Base-by-base conservation (phyloP, 106 monocot genomes). In the Posidonia australis region DNA sequence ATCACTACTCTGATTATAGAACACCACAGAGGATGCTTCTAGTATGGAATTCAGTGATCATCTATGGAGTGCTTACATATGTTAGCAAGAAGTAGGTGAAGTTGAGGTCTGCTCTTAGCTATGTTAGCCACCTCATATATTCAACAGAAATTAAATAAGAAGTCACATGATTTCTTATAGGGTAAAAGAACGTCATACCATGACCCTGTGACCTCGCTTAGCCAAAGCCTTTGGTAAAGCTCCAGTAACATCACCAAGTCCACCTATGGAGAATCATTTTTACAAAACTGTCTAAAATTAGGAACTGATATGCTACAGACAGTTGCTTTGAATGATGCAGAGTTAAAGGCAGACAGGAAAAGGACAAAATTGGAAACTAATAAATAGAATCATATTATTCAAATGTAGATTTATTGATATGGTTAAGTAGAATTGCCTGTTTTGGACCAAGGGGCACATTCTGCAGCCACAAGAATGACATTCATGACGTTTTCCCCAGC, bases 381-480 rank as follows among this genome's bases (percentile, higher is more conserved):
- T 7, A 36, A 36, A 36, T 36, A 36, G 36, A 36, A 36, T 36
- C n/a, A n/a, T n/a, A n/a, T n/a, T n/a, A n/a, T n/a, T n/a, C n/a
- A n/a, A n/a, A n/a, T n/a, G 36, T 36, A 7, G 36, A 7, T 36
- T 2, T 36, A n/a, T 54, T 54, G 21, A 11, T 24, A 21, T 54
- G 21, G 53, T 54, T 11, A 58, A 58, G 30, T 30, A 3, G 14
- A 62, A 18, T 57, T 77, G 54, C 93, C 93, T 83, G 93, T 86
- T 82, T 93, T 93, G 27, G 75, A 86, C 86, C 85, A 93, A 76
- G 93, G 93, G 66, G 86, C 81, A 69, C 93, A 93, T 79, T 93
- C 93, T 72, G 83, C 83, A 59, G 93, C 76, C 51, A 86, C 86
- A 47, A 93, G 26, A 31, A 93, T 81, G 70, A 93, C 63, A 68